These are phyloP conservation scores for Rhynchosporium secalis DNA, from an alignment of 2,329 filamentous ascomycete species.

Conservation along the genomic window DNA sequence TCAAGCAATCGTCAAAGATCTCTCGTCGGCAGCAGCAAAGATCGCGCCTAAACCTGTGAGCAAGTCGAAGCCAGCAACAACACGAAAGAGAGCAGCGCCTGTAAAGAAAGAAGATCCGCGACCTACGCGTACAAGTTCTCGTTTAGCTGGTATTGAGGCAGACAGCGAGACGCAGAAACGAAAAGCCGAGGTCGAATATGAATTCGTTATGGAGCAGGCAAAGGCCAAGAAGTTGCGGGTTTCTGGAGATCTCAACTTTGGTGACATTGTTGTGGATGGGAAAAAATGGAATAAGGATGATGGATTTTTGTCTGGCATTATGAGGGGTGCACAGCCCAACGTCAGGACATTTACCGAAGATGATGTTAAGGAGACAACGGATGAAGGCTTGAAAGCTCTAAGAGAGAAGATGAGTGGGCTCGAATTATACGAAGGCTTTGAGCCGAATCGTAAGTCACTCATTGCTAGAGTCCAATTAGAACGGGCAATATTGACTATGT, in stretches of 20 bases:
- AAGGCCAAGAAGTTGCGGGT: conserved; percentile 63
- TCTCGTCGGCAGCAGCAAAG: conserved; percentile 70
- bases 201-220: conserved; percentile 56
- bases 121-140: conserved; percentile 58
- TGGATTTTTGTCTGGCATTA: conserved; percentile 64
- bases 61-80: conserved; percentile 49
- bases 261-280: conserved; percentile 77
- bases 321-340: conserved; percentile 73
- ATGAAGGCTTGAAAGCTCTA: conserved; percentile 72
- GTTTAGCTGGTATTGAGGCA: conserved; percentile 56
- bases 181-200: conserved; percentile 65
- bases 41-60: conserved; percentile 60
- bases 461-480: background rate
- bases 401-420: conserved; percentile 76
- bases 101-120: conserved; percentile 50
- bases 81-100: conserved; percentile 45
- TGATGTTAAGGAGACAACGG: conserved; percentile 75
- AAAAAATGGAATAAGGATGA: conserved; percentile 70
- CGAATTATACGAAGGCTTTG: conserved; percentile 79
- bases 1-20: conserved; percentile 76
- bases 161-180: conserved; percentile 63
- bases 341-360: conserved; percentile 83
- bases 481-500: conserved; percentile 4
- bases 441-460: conserved; percentile 65
- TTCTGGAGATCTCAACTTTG: conserved; percentile 68